Conservation (phyloP, 2,329 filamentous ascomycete genomes). For the Diaporthe sp. region DNA sequence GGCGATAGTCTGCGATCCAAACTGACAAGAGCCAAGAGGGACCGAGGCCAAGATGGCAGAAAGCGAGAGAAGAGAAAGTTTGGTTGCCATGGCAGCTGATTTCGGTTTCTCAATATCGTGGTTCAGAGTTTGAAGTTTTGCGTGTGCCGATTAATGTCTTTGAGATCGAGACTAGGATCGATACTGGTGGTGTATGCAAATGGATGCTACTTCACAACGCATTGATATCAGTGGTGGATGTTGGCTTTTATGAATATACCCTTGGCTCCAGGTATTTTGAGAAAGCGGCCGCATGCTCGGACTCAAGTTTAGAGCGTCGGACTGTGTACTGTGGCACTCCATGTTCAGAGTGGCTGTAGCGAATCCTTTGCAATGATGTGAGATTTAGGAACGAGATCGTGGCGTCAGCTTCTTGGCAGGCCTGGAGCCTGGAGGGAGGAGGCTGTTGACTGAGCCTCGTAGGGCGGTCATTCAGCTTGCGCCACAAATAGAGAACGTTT, state of each 20-base stretch:
- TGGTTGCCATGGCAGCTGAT: neutral
- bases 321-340: neutral
- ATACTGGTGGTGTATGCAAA: neutral
- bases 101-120: neutral
- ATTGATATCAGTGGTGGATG: neutral
- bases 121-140: too few relatives aligned
- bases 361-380: constrained; percentile 17
- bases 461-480: neutral
- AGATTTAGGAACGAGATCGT: constrained; percentile 6
- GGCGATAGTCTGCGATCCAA: neutral
- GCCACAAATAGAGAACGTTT: neutral
- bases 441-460: neutral
- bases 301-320: neutral
- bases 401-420: constrained; percentile 14
- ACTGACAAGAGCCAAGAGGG: neutral
- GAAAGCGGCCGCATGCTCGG: neutral
- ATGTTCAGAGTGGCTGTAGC: neutral
- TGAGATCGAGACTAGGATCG: neutral
- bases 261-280: neutral
- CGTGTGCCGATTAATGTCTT: too few relatives aligned
- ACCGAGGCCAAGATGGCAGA: neutral
- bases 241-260: neutral
- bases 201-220: neutral
- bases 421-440: constrained; percentile 14
- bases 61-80: neutral